Evolutionary conservation across 2,329 filamentous ascomycete genomes (phyloP).

Genomic region (Trichoderma brevicompactum): DNA sequence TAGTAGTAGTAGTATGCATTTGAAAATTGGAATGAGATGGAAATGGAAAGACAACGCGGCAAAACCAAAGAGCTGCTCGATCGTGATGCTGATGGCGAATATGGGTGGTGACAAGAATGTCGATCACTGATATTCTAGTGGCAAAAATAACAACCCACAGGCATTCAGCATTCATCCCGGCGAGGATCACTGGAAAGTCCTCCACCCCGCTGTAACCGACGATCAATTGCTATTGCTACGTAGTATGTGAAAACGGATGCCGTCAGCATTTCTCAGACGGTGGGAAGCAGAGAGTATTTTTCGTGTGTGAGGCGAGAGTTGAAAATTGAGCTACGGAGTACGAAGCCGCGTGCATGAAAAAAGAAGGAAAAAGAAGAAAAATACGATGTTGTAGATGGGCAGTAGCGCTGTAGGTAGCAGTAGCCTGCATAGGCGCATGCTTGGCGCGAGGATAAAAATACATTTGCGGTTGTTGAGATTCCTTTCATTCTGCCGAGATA

Average conservation of each 20-base stretch:
- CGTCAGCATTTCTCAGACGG: neutral
- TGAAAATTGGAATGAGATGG: neutral
- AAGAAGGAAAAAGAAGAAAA: neutral
- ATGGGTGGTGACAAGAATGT: neutral
- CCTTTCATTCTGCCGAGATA: no score
- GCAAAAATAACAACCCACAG: slow-evolving; percentile 7
- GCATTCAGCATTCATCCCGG: slow-evolving; percentile 11
- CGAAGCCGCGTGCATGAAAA: neutral
- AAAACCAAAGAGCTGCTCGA: neutral
- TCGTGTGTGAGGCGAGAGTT: neutral
- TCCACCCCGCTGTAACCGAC: neutral
- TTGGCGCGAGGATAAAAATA: slow-evolving; percentile 13
- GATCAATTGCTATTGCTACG: neutral
- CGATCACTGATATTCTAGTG: slow-evolving; percentile 4
- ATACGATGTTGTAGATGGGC: neutral
- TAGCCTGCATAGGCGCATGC: neutral
- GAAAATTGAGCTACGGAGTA: neutral
- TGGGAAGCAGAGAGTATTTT: neutral
- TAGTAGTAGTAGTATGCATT: no score
- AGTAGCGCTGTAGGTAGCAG: neutral
- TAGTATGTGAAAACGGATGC: neutral
- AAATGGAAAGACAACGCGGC: neutral
- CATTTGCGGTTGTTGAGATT: neutral
- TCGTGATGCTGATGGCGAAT: neutral
- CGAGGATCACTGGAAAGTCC: slow-evolving; percentile 10